Evolutionary conservation across 495 filamentous ascomycete species (phyloP).

Genomic region (Aspergillus biplanus): DNA sequence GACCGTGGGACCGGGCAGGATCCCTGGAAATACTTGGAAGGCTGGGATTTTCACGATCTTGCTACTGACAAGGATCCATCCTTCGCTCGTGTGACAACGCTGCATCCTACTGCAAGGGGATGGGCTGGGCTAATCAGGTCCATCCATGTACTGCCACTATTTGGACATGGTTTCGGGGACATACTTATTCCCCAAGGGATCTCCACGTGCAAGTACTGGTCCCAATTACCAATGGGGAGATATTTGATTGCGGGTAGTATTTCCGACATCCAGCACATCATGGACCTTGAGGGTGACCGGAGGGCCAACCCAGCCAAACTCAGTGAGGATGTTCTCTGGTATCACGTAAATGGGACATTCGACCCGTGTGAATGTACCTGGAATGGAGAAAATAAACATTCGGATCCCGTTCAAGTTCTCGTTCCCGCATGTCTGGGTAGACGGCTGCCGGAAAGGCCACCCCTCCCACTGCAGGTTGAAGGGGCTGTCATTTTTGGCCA

Average conservation of each 20-base stretch:
- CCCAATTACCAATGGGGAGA: too few species aligned
- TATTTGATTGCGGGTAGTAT: too few species aligned
- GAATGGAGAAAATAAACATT: neutral
- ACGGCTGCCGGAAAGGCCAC: conserved; percentile 13
- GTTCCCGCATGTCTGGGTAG: neutral
- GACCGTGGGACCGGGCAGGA: neutral
- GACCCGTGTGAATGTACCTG: too few species aligned
- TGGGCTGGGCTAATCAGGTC: conserved; percentile 36
- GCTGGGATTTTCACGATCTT: conserved; percentile 38
- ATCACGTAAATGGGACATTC: too few species aligned
- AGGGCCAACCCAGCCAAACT: too few species aligned
- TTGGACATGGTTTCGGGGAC: too few species aligned
- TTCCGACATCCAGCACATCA: too few species aligned
- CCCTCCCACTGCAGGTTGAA: neutral
- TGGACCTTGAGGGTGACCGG: too few species aligned
- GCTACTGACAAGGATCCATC: conserved; percentile 26
- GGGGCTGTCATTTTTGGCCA: conserved; percentile 11
- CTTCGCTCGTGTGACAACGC: conserved; percentile 25
- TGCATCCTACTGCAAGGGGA: conserved; percentile 22
- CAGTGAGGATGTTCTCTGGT: too few species aligned
- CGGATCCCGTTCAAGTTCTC: conserved; percentile 3
- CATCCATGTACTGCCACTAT: conserved; percentile 21
- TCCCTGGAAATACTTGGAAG: conserved; percentile 32
- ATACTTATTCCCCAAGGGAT: too few species aligned
- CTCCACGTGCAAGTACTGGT: too few species aligned